Base-by-base conservation (phyloP, 306 rosid species). In the Medicago truncatula region DNA sequence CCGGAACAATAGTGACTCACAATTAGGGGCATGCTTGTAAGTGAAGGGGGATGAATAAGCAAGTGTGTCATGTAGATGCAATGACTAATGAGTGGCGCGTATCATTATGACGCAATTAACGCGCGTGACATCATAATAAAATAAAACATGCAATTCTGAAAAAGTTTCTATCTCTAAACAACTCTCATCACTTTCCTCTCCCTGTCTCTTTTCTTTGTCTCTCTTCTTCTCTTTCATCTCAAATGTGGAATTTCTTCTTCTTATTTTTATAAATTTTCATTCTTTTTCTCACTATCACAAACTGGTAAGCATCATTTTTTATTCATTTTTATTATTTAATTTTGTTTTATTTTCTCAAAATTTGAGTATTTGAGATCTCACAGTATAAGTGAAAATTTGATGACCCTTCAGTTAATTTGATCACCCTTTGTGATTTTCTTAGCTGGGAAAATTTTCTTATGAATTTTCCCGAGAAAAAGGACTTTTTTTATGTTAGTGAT, bases 171-270 rank as follows among this genome's bases (percentile, higher is more conserved):
- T 74, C 83, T 47, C 38, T 54, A 58, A 58, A 58, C 38, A 23
- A 58, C 54, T 20, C 43, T 52, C 77, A 44, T 53, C 67, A 78
- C 44, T 21, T 23, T 21, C 6, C 23, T 44, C 72, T 67, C 41
- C 57, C 80, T 58, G 79, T 81, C 66, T 39, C 73, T 17, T 16
- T 16, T 61, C 50, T 67, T 50, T 20, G 65, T 4, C 8, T 36
- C 52, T 58, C 76, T 38, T 67, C 82, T 23, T 71, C 80, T 78
- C 76, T 68, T 74, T 83, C 25, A 31, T 14, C 83, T 70, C 87
- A 87, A 87, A 91, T 87, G 91, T 85, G 81, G 86, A 88, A 77
- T 83, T 80, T 71, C 36, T 41, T 52, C 73, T 71, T 58, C 8
- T 67, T 69, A 3, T 15, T 53, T 79, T 76, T 75, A 50, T 47